Base-by-base conservation (phyloP, 2,329 filamentous ascomycete genomes). In the Dactylellina parvicollis region DNA sequence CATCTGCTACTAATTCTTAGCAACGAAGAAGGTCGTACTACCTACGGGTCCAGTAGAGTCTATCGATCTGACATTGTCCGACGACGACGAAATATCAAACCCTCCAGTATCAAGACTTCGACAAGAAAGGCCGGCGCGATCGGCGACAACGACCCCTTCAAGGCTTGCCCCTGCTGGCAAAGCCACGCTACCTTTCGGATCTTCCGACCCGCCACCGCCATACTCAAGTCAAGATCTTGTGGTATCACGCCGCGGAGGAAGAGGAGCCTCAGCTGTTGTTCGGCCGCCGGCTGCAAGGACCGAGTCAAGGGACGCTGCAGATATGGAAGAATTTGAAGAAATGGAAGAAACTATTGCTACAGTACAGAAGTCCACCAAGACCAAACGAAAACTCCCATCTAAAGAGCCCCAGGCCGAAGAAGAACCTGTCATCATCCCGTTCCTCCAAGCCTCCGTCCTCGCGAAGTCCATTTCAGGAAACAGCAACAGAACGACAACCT, bases 11-110 rank as follows among this genome's bases (percentile, higher is more conserved):
- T 49, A 32, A 49, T 14, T n/a, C 5, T 18, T 50, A 73, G 69
- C 18, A 4, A 73, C 69, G 2, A 60, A 50, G 26, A 73, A 73
- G 40, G 34, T 73, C 20, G 59, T 73, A 3, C 55, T 73, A 18
- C 54, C 69, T 24, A 66, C 69, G 4, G 69, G 60, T 1, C 69
- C 69, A 1, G 69, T 73, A 24, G 69, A 73, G 40, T 54, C 69
- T 14, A 73, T 73, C 16, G 69, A 73, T 40, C 69, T 73, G 24
- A 73, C 69, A 9, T 36, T 66, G 14, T 73, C 69, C 16, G 69
- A 73, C 24, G 69, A 73, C 18, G 69, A 73, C 22, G 67, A 71
- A 8, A 36, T 60, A 3, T 60, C 69, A 16, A 65, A 46, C 36
- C 36, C 65, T 1, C 46, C 60, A 12, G 65, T 46, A 2, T 66